Percentiles rank a stretch among this genome's conserved stretches.
Evolutionary conservation across 768 basidiomycete species (phyloP).

Genomic region (Mycena metata): DNA sequence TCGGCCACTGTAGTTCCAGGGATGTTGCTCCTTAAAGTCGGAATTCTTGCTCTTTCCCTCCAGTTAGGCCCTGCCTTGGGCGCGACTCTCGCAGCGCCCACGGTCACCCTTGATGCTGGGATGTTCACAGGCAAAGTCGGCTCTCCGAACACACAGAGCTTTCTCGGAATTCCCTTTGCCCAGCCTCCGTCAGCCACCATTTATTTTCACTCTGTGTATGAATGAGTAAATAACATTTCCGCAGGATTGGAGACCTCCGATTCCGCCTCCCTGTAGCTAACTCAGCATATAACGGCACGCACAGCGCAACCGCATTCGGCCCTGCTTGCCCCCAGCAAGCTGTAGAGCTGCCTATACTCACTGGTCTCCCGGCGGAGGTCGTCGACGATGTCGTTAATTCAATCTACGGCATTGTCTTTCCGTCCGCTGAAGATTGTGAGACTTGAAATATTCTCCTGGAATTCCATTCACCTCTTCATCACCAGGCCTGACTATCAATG

Average conservation of each 20-base stretch:
- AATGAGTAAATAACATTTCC: background rate
- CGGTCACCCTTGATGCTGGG: constrained; percentile 58
- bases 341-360: constrained; percentile 50
- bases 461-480: background rate
- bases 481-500: constrained; percentile 66
- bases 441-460: background rate
- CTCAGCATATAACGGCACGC: constrained; percentile 50
- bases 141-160: constrained; percentile 51
- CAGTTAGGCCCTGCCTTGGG: constrained; percentile 35
- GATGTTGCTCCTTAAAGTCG: constrained; percentile 26
- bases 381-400: constrained; percentile 50
- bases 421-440: constrained; percentile 63
- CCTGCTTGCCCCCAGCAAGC: constrained; percentile 63
- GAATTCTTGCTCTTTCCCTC: constrained; percentile 16
- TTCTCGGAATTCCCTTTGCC: constrained; percentile 69
- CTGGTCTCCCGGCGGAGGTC: constrained; percentile 51
- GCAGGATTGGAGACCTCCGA: constrained; percentile 54
- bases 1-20: background rate
- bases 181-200: constrained; percentile 61
- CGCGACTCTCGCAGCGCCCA: constrained; percentile 47
- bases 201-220: background rate
- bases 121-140: constrained; percentile 58
- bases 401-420: constrained; percentile 47
- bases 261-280: constrained; percentile 58
- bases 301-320: constrained; percentile 56